Evolutionary conservation across 345 rosid species (phyloP).

Genomic region (Gynandropsis gynandra): DNA sequence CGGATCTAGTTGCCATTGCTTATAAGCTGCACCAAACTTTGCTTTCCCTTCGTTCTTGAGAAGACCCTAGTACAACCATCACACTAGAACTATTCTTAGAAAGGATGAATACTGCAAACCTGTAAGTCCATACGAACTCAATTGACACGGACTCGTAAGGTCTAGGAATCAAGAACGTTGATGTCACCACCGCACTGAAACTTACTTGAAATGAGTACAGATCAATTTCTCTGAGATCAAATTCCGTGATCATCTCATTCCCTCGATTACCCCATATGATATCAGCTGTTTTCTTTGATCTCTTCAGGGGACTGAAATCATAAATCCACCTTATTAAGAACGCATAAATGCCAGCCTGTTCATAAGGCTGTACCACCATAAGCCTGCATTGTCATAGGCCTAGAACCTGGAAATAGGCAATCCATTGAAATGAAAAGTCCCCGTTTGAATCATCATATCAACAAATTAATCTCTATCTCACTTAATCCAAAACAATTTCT

Average conservation of each 20-base stretch:
- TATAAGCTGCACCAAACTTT: constrained; percentile 70
- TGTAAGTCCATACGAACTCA: no score
- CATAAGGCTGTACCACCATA: background rate
- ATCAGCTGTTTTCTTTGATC: constrained; percentile 82
- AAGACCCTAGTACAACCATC: constrained; percentile 52
- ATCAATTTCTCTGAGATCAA: constrained; percentile 82
- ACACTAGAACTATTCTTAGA: constrained; percentile 5
- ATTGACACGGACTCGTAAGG: background rate
- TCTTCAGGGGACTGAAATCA: constrained; percentile 54
- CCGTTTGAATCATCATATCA: background rate
- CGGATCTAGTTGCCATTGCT: constrained; percentile 80
- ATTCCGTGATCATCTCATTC: constrained; percentile 51
- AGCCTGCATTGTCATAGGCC: background rate
- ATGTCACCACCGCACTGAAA: background rate
- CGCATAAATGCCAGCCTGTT: constrained; percentile 7
- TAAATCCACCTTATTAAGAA: background rate
- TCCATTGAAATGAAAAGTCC: no score
- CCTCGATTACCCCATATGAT: constrained; percentile 72
- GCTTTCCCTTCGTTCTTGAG: constrained; percentile 76
- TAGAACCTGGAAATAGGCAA: background rate
- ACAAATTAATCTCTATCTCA: constrained; percentile 1
- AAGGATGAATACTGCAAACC: no score
- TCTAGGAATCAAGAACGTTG: background rate
- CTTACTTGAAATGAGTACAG: constrained; percentile 83
- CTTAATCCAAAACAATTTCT: background rate